A percentile compares a stretch with the other conserved stretches of the same genome.
Conservation (phyloP, 202 grass and related monocot genomes). For the Setaria italica region DNA sequence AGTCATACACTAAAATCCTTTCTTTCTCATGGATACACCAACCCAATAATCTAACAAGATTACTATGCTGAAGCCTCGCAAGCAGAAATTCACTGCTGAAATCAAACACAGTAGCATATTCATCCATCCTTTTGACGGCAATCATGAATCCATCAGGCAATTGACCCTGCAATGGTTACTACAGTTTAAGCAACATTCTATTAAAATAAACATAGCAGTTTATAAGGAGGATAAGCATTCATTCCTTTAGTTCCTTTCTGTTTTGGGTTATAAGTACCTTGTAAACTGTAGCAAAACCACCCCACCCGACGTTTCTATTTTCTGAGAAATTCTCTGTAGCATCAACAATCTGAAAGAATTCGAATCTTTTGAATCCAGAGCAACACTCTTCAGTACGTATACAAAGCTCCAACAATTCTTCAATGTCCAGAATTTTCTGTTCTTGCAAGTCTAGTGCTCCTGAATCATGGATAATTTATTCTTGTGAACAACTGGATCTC, state of each 20-base stretch:
- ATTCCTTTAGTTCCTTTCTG: neutral
- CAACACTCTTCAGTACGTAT: slow-evolving; percentile 28
- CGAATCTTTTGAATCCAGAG: slow-evolving; percentile 37
- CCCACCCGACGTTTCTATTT: neutral
- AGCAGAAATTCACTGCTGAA: slow-evolving; percentile 48
- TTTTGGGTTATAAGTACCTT: slow-evolving; percentile 45
- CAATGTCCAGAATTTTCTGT: slow-evolving; percentile 25
- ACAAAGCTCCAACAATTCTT: slow-evolving; percentile 36
- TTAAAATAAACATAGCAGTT: neutral
- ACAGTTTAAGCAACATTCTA: neutral
- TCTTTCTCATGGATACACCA: slow-evolving; percentile 50
- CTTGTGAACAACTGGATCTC: neutral
- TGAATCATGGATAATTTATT: slow-evolving; percentile 21
- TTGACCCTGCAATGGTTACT: slow-evolving; percentile 29
- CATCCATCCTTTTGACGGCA: slow-evolving; percentile 51
- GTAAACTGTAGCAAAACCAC: slow-evolving; percentile 52
- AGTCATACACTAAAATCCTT: slow-evolving; percentile 44
- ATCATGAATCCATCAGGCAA: slow-evolving; percentile 38
- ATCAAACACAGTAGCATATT: slow-evolving; percentile 21
- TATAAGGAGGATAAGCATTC: neutral
- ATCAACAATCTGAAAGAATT: slow-evolving; percentile 36
- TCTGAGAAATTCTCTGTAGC: slow-evolving; percentile 46
- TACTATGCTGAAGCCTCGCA: slow-evolving; percentile 44
- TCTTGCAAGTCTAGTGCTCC: slow-evolving; percentile 36
- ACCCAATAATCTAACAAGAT: slow-evolving; percentile 44